These are phyloP conservation scores for Hanseniaspora pseudoguilliermondii DNA, from an alignment of 805 yeast species.

Conservation along the genomic window DNA sequence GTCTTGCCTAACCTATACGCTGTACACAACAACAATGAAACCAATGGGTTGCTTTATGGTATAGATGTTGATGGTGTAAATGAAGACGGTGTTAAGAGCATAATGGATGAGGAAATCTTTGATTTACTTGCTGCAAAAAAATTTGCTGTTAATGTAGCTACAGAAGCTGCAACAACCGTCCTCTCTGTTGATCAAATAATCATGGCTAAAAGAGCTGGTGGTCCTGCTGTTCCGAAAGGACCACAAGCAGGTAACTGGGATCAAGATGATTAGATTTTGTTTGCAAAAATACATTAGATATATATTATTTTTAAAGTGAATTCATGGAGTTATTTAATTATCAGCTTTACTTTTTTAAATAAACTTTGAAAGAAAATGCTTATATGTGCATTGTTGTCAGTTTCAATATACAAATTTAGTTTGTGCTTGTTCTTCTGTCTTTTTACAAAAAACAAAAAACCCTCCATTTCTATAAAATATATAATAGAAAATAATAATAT, in stretches of 20 bases:
- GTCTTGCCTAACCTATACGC: slow-evolving; percentile 82
- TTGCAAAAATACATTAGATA: too few species aligned
- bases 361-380: too few species aligned
- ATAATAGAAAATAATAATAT: not conserved
- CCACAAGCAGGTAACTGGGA: slow-evolving; percentile 93
- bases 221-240: slow-evolving; percentile 81
- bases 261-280: slow-evolving; percentile 52
- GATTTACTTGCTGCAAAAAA: slow-evolving; percentile 71
- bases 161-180: slow-evolving; percentile 87
- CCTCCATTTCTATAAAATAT: not conserved
- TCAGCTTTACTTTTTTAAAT: too few species aligned
- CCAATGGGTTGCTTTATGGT: slow-evolving; percentile 32
- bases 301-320: too few species aligned
- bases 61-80: slow-evolving; percentile 70
- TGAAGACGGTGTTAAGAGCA: slow-evolving; percentile 57
- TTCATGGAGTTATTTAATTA: too few species aligned
- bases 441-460: not conserved
- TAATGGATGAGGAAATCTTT: slow-evolving; percentile 53
- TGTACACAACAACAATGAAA: slow-evolving; percentile 39
- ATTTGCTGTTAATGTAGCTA: slow-evolving; percentile 83
- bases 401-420: too few species aligned
- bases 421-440: not conserved
- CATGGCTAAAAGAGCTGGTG: slow-evolving; percentile 98
- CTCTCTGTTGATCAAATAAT: slow-evolving; percentile 91
- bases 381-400: too few species aligned